These are phyloP conservation scores for Thelonectria olida DNA, from an alignment of 2,329 filamentous ascomycete genomes.

Conservation along the genomic window DNA sequence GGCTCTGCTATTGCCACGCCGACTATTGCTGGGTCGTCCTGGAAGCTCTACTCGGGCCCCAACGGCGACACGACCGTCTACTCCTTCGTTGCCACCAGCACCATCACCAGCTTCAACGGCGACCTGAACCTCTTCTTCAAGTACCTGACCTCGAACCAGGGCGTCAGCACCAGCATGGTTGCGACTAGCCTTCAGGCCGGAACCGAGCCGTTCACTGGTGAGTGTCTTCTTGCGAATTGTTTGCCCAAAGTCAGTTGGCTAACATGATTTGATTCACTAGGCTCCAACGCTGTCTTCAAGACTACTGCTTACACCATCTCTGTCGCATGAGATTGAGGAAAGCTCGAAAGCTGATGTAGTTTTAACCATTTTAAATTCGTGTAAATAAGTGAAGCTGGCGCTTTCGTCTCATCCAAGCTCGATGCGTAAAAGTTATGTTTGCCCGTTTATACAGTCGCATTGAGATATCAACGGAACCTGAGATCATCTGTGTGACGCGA, in stretches of 20 bases:
- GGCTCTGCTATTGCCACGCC: constrained; percentile 46
- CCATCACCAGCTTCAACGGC: constrained; percentile 60
- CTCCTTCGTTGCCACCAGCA: constrained; percentile 55
- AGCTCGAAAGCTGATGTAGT: not conserved
- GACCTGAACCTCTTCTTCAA: constrained; percentile 66
- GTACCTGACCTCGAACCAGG: constrained; percentile 60
- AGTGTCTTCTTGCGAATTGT: not conserved
- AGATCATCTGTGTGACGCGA: no score
- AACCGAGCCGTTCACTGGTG: constrained; percentile 64
- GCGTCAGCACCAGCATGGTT: constrained; percentile 33
- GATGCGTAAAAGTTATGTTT: no score
- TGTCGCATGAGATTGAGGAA: constrained; percentile 2
- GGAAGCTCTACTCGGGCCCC: constrained; percentile 65
- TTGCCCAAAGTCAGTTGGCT: not conserved
- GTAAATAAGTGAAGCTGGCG: constrained; percentile 8
- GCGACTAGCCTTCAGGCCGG: constrained; percentile 43
- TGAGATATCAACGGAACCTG: no score
- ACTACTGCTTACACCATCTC: constrained; percentile 19
- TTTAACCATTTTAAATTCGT: not conserved
- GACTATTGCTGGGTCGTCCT: constrained; percentile 61
- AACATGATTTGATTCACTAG: not conserved
- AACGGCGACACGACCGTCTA: constrained; percentile 68
- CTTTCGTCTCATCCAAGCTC: not conserved
- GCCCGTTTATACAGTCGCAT: no score
- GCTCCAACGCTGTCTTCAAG: constrained; percentile 17